Evolutionary conservation across 305 asterid genomes (phyloP), one percentile per base, ranked within the genome.

Genomic region (Fraxinus floribunda): DNA sequence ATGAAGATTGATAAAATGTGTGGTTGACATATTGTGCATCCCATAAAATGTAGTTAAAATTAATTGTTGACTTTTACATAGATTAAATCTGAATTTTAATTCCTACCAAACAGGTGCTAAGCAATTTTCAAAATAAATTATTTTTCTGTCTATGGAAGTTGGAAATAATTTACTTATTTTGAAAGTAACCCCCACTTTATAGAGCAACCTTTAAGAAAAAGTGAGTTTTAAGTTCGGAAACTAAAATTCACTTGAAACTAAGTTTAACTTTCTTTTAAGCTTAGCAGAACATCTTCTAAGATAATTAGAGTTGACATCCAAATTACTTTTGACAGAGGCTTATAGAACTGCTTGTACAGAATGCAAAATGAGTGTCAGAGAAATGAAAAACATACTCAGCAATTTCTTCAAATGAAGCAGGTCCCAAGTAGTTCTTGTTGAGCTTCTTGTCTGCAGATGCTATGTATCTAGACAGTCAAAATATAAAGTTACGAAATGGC

Each of bases 351-450:
- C 52, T 30, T 75, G 10, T 13, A 10, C 15, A 7, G 18, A 29
- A 68, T 7, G 24, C 20, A 15, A 64, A 20, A 64, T 6, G n/a
- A 46, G 55, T 30, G 22, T n/a, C 29, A 24, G 1, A 22, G 34
- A 66, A n/a, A 10, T 18, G 7, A 82, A 64, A 29, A 32, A 46
- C 87, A 22, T 88, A 96, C 99, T 78, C 85, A 84, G 98, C 98
- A 60, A 94, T 91, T 70, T 96, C 98, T 88, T 91, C 87, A 35
- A 94, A 87, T 1, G 98, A 87, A 78, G 98, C 95, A 84, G 97
- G 92, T 78, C 99, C 99, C 89, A 96, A 85, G 85, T 96, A 96
- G 89, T 94, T 94, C 84, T 78, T 75, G 86, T 96, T 96, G 41
- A 77, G 79, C 84, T 89, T 93, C 91, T 88, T 93, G 92, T 96